phyloP scores from a whole-genome alignment of 2,329 filamentous ascomycete species.

The Trichothecium sympodiale region DNA sequence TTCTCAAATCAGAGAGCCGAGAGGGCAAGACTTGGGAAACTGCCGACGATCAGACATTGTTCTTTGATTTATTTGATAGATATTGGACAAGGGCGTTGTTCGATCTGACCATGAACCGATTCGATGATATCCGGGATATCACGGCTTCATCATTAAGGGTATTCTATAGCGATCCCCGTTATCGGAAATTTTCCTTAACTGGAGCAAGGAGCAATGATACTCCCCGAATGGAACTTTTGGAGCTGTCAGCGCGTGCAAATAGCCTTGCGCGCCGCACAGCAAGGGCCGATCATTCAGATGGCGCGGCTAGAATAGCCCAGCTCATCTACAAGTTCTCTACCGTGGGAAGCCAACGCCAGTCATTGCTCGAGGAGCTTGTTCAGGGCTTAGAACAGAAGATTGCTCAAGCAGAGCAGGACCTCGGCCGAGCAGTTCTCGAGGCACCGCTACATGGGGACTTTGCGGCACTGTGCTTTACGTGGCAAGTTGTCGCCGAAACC shows the following conservation, averaged over 20 bases:
- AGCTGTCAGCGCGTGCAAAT: slow-evolving; percentile 42
- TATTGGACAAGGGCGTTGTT: slow-evolving; percentile 54
- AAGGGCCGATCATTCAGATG: slow-evolving; percentile 85
- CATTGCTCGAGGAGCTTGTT: slow-evolving; percentile 47
- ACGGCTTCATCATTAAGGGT: slow-evolving; percentile 5
- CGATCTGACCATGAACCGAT: slow-evolving; percentile 78
- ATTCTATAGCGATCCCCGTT: neutral
- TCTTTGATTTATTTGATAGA: slow-evolving; percentile 31
- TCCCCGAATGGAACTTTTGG: slow-evolving; percentile 23
- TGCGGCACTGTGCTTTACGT: slow-evolving; percentile 50
- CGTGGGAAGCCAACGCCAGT: slow-evolving; percentile 27
- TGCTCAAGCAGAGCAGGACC: slow-evolving; percentile 47
- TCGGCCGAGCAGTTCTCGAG: slow-evolving; percentile 55
- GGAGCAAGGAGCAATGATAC: slow-evolving; percentile 5
- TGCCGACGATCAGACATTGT: slow-evolving; percentile 24
- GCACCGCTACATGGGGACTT: slow-evolving; percentile 61
- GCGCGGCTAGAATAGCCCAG: slow-evolving; percentile 67
- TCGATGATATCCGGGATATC: slow-evolving; percentile 70
- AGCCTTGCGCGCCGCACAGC: slow-evolving; percentile 57
- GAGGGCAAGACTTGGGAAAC: slow-evolving; percentile 27
- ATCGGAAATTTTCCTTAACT: slow-evolving; percentile 13
- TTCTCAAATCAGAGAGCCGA: slow-evolving; percentile 62
- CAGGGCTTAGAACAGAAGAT: slow-evolving; percentile 55
- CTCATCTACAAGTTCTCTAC: slow-evolving; percentile 51
- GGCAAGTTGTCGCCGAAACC: slow-evolving; percentile 35